Evolutionary conservation across 768 basidiomycete species (phyloP), one percentile per base, ranked within the genome.

Genomic region (Suillus placidus): DNA sequence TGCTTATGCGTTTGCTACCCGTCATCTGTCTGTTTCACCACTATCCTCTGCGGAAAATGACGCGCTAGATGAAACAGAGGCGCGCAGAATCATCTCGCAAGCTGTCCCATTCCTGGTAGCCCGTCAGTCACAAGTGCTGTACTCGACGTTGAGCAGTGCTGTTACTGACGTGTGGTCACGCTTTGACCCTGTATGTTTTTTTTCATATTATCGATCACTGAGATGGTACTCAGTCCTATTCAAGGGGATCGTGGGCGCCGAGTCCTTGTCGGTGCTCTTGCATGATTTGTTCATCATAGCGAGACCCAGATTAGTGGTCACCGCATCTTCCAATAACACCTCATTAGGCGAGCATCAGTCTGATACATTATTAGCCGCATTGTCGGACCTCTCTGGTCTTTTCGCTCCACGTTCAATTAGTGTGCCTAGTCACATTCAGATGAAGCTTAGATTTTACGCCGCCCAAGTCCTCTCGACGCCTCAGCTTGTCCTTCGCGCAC

Each of bases 391-490:
- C 3, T 61, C 60, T n/a, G 38, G 60, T 38, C 68, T 78, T 23
- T 78, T 76, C 54, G 35, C 62, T 40, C 14, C 32, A 37, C 14
- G 2, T 30, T 71, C 35, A 72, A 79, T 42, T 66, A 71, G 13
- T 68, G 70, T 42, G 74, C 71, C 66, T 60, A 80, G 78, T 60
- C 84, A 84, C 69, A 74, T 85, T 58, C 73, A 80, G 10, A 86
- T 86, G 69, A 94, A 92, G 77, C 69, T 93, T 32, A 74, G 81
- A 16, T 94, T 89, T 76, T 94, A 93, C 68, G 86, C 86, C 6
- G 89, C 88, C 8, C 85, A 89, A 69, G 72, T 88, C 8, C 65
- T 85, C 26, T 80, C 84, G 1, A 83, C 80, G n/a, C 84, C 89
- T 1, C 69, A 79, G 49, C 67, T 69, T 4, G 70, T 81, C 52